Evolutionary conservation across 805 yeast species (phyloP).

Genomic region (Wickerhamomyces bovis): DNA sequence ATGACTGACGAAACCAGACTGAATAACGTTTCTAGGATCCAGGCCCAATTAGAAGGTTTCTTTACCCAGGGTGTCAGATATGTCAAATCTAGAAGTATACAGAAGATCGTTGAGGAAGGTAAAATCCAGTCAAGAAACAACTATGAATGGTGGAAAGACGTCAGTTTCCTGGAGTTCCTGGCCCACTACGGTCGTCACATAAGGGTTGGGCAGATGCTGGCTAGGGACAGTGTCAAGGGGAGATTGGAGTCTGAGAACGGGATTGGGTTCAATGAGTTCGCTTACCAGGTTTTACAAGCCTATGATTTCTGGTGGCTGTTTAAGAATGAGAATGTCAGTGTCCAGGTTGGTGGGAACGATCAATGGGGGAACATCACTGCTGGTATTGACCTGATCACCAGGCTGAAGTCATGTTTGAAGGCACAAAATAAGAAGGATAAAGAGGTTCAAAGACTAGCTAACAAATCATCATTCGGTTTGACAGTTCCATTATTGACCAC

Average conservation of each 20-base stretch:
- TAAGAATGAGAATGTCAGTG: slow-evolving; percentile 47
- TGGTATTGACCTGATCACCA: slow-evolving; percentile 78
- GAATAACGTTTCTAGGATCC: slow-evolving; percentile 53
- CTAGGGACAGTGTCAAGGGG: slow-evolving; percentile 78
- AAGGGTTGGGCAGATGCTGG: slow-evolving; percentile 80
- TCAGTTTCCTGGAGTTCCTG: slow-evolving; percentile 72
- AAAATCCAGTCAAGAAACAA: slow-evolving; percentile 51
- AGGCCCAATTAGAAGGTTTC: slow-evolving; percentile 54
- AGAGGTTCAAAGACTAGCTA: slow-evolving; percentile 8
- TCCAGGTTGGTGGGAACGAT: slow-evolving; percentile 94
- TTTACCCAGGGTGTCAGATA: slow-evolving; percentile 56
- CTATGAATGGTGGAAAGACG: slow-evolving; percentile 77
- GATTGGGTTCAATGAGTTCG: slow-evolving; percentile 88
- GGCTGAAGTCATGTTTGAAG: slow-evolving; percentile 35
- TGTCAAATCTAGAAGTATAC: slow-evolving; percentile 34
- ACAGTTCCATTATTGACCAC: slow-evolving; percentile 90
- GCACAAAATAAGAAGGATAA: slow-evolving; percentile 17
- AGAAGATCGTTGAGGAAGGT: slow-evolving; percentile 35
- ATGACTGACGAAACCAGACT: slow-evolving; percentile 48
- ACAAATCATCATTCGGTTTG: slow-evolving; percentile 52
- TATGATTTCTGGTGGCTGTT: slow-evolving; percentile 85
- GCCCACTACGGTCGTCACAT: slow-evolving; percentile 71
- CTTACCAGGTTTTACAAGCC: slow-evolving; percentile 90
- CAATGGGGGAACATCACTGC: slow-evolving; percentile 99
- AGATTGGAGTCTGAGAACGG: slow-evolving; percentile 68